Base-by-base conservation (phyloP, 2,329 filamentous ascomycete species). In the Paradendryphiella salina region DNA sequence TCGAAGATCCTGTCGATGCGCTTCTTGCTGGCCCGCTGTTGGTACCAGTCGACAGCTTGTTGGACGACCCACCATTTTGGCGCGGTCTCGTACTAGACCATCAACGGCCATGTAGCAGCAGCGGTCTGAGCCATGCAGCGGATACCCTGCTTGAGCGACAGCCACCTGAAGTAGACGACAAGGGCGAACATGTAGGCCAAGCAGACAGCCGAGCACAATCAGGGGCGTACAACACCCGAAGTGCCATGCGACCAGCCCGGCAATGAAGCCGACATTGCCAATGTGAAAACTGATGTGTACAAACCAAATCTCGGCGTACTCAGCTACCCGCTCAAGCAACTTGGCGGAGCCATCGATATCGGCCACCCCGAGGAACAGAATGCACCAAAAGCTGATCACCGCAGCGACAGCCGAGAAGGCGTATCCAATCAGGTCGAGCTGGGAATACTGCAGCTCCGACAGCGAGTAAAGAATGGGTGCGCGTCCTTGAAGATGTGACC, bases 1-100 rank as follows among this genome's bases (percentile, higher is more conserved):
- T 49, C 32, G 7, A 37, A 31, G n/a, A 48, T 28, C 14, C 28
- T 35, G 20, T 48, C 44, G 35, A 52, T 52, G 34, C 39, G 50
- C 20, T 31, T 34, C 20, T 28, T 23, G 20, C 20, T 36, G 15
- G 6, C 23, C 7, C 45, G 44, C 15, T 37, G 15, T 13, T 39
- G 18, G 28, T 48, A 47, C 37, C 39, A 52, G 8, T 34, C 13
- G 8, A 23, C 15, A n/a, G 34, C 26, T 33, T 40, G 42, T 18
- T 18, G 15, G 13, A 28, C 35, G 15, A 21, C 20, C 35, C 47
- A 46, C 4, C 21, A 28, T 9, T 2, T 14, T n/a, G 20, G 6
- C 21, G 14, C 33, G 13, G 20, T 18, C 15, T 14, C 31, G 31
- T 14, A 15, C 14, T 11, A n/a, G 31, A 14, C 14, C 7, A 4